Base-by-base conservation (phyloP, 1,284 basidiomycete species). In the Trichosporon sp. region DNA sequence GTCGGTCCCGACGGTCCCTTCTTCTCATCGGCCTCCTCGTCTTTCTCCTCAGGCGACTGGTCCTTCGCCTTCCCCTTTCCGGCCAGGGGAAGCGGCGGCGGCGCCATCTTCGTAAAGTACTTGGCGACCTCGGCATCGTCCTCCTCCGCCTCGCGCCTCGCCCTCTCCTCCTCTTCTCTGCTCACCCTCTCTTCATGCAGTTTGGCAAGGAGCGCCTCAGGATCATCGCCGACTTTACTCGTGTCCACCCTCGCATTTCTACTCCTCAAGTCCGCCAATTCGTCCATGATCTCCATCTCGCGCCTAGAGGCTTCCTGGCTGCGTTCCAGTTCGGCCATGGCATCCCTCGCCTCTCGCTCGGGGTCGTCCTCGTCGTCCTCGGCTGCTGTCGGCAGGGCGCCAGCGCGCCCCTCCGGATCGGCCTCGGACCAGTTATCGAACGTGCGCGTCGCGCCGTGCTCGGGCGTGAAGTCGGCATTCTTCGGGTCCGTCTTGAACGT, bases 401-500 rank as follows among this genome's bases (percentile, higher is more conserved):
- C 80, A 1, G 79, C 76, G 61, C 75, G 76, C 12, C 78, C 78
- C 35, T 74, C 73, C 12, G 78, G 74, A 71, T 79, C 79, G 31
- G 68, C 68, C 46, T 82, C 81, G 10, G 75, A 71, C 80, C 84
- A 80, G 70, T 83, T 83, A 84, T 98, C 95, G 80, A 96, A 97
- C 80, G 97, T 98, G 19, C 95, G 89, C 7, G 91, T 93, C 32
- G 95, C 95, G 40, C 95, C 95, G 80, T 96, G 94, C 83, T 98
- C 95, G 51, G 92, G 92, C 12, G 87, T 76, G 78, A 97, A 98
- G 83, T 98, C 95, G 1, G 94, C 96, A 79, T 97, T 98, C 88
- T 96, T 96, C 8, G 96, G 97, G 82, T 99, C 97, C 0, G 96
- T 99, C 84, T 98, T 98, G 90, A 99, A 99, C 0, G 97, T 99